Evolutionary conservation across 257 asterid genomes (phyloP).

Genomic region (Gynochthodes officinalis): DNA sequence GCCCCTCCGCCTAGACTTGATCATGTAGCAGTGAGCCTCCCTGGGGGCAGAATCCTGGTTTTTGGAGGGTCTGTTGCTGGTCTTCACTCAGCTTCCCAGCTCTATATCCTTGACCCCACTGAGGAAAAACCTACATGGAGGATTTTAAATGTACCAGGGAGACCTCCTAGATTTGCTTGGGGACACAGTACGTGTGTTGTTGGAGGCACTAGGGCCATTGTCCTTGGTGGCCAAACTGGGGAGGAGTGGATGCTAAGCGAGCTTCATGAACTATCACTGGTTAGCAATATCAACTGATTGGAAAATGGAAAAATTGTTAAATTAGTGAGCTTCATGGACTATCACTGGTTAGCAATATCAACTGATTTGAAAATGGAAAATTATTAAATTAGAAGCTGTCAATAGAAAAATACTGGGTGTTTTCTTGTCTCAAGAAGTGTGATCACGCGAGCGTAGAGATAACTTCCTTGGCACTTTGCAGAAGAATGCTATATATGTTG

Average conservation of each 20-base stretch:
- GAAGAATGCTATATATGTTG: conserved; percentile 6
- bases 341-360: conserved; percentile 67
- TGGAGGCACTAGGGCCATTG: conserved; percentile 90
- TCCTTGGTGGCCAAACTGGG: conserved; percentile 92
- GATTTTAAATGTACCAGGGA: conserved; percentile 76
- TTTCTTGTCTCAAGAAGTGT: conserved; percentile 21
- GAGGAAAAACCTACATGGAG: conserved; percentile 99
- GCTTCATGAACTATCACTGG: conserved; percentile 79
- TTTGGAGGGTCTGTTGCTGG: conserved; percentile 98
- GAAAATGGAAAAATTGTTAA: conserved; percentile 11
- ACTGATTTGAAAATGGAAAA: conserved; percentile 2
- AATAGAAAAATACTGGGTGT: background rate
- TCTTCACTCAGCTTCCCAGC: conserved; percentile 95
- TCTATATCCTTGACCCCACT: conserved; percentile 84
- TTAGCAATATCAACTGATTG: conserved; percentile 44
- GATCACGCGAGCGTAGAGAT: conserved; percentile 6
- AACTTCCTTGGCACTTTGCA: background rate
- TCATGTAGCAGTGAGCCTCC: conserved; percentile 92
- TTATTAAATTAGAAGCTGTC: conserved; percentile 17
- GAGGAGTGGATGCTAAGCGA: conserved; percentile 96
- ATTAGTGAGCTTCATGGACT: conserved; percentile 72
- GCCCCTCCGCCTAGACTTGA: conserved; percentile 97
- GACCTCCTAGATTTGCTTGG: conserved; percentile 91
- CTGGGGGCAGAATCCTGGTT: conserved; percentile 77
- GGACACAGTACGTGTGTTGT: conserved; percentile 91